Evolutionary conservation across 257 asterid genomes (phyloP), one percentile per base, ranked within the genome.

Genomic region (Penstemon eatonii): DNA sequence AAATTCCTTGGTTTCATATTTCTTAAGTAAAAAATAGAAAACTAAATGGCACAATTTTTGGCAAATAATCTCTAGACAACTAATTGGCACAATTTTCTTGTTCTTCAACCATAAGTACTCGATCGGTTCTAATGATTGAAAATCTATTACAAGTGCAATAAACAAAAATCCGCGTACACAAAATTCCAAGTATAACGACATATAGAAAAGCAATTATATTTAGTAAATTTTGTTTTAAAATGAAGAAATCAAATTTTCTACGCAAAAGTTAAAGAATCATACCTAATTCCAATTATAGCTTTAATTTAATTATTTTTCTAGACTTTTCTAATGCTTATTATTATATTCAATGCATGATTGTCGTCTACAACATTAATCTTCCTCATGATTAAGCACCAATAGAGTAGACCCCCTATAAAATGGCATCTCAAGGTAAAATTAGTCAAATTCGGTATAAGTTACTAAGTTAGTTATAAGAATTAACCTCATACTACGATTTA

Each of bases 31-130:
- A 25, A 15, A 25, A 25, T 25, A 25, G 33, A 25, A 25, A 25
- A 25, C 33, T 25, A 76, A 39, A 69, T 33, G 6, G 38, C 8
- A 47, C 60, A 13, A 8, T 25, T 46, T 39, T 18, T 15, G 18
- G 18, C 18, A 76, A 39, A 69, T 73, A 80, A 76, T 76, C 81
- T 65, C 70, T 8, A 39, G 81, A 73, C 79, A 73, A 76, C 56
- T 25, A 18, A 12, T 39, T 33, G 6, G 38, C 8, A 47, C 60
- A 13, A 8, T 25, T 46, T 39, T 18, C 8, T 6, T 60, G 40
- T 40, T 15, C 44, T 50, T 65, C 38, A 9, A 42, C 19, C 56
- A 65, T 54, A 66, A 15, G 18, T 15, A 63, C 52, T 42, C 19
- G 25, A 53, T 38, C 47, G 25, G 5, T 64, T 13, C 66, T 4